These are phyloP conservation scores for Fraxinus baroniana DNA, from an alignment of 305 asterid species.

Conservation along the genomic window DNA sequence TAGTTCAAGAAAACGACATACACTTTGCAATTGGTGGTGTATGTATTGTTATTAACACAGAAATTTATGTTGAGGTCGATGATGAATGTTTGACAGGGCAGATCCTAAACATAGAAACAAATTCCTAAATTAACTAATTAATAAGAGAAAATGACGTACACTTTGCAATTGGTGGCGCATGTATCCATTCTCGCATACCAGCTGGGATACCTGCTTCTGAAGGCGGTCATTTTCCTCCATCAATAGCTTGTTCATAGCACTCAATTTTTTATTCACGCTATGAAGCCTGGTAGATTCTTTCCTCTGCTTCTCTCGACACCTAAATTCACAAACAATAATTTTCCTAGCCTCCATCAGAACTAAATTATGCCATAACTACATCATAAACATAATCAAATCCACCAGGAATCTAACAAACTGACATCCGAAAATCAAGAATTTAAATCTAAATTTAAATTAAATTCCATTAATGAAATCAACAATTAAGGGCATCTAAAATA, in stretches of 20 bases:
- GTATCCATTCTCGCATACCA: slow-evolving; percentile 85
- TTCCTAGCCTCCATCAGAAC: slow-evolving; percentile 9
- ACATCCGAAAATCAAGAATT: slow-evolving; percentile 8
- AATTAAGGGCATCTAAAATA: background rate
- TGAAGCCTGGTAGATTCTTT: slow-evolving; percentile 65
- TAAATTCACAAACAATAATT: slow-evolving; percentile 29
- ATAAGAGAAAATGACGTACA: slow-evolving; percentile 43
- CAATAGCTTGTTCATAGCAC: slow-evolving; percentile 85
- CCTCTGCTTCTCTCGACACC: slow-evolving; percentile 96
- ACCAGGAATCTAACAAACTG: slow-evolving; percentile 5
- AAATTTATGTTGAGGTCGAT: background rate
- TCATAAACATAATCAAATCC: slow-evolving; percentile 13
- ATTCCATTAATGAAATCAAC: background rate
- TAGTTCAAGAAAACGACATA: slow-evolving; percentile 34
- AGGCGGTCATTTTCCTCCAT: slow-evolving; percentile 98
- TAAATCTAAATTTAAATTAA: background rate
- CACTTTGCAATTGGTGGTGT: slow-evolving; percentile 76
- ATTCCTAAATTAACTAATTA: background rate
- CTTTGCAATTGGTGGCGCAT: slow-evolving; percentile 82
- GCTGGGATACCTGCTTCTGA: slow-evolving; percentile 94
- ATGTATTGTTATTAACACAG: slow-evolving; percentile 22
- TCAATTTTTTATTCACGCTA: slow-evolving; percentile 78
- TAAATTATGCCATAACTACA: background rate
- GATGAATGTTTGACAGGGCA: background rate
- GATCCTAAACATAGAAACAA: background rate